Evolutionary conservation across 768 basidiomycete genomes (phyloP).

Genomic region (Sarcomyxa edulis): DNA sequence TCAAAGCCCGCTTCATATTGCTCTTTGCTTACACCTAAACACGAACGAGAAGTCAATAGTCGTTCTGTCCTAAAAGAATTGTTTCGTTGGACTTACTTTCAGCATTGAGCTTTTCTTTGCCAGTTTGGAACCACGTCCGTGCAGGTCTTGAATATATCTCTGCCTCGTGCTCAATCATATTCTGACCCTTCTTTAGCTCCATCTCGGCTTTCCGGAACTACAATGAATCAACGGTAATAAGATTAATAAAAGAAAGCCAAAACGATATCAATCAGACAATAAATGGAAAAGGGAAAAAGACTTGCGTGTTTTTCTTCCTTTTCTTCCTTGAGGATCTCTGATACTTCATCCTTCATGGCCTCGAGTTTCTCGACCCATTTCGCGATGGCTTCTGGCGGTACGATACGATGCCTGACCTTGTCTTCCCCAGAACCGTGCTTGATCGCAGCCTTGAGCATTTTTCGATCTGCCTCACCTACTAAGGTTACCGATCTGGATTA

Average conservation of each 20-base stretch:
- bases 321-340: constrained; percentile 82
- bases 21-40: constrained; percentile 66
- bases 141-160: constrained; percentile 94
- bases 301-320: constrained; percentile 88
- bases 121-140: constrained; percentile 96
- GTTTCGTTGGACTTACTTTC: constrained; percentile 48
- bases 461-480: constrained; percentile 93
- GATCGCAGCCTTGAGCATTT: constrained; percentile 93
- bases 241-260: too few species aligned
- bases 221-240: too few species aligned
- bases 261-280: constrained; percentile 7
- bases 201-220: constrained; percentile 90
- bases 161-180: constrained; percentile 87
- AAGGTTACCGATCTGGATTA: constrained; percentile 79
- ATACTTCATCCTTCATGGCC: constrained; percentile 68
- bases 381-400: constrained; percentile 69
- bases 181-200: constrained; percentile 92
- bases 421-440: constrained; percentile 79
- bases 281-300: constrained; percentile 4
- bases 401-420: constrained; percentile 82
- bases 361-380: constrained; percentile 70
- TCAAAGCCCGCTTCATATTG: constrained; percentile 60
- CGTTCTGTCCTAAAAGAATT: too few species aligned
- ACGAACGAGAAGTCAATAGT: constrained; percentile 3
- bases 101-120: constrained; percentile 75